Conservation (phyloP, 2,329 filamentous ascomycete genomes). For the Nemania sp. region DNA sequence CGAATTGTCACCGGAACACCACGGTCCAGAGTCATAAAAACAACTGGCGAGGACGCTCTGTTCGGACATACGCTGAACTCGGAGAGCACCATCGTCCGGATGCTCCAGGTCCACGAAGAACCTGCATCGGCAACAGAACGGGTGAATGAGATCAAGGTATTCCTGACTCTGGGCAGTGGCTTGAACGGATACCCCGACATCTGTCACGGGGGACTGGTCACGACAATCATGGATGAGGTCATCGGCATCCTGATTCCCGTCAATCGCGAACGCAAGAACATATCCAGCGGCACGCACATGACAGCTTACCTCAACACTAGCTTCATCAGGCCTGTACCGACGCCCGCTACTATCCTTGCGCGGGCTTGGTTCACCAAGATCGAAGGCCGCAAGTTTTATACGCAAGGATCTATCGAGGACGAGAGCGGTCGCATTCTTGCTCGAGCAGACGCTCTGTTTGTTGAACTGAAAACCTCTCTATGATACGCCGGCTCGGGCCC, state of each 20-base stretch:
- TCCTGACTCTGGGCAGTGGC: conserved; percentile 52
- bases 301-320: conserved; percentile 60
- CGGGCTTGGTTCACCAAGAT: conserved; percentile 49
- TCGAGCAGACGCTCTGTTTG: conserved; percentile 56
- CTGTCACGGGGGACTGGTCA: conserved; percentile 62
- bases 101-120: conserved; percentile 49
- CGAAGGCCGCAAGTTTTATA: conserved; percentile 59
- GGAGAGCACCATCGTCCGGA: conserved; percentile 51
- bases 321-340: conserved; percentile 57
- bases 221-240: conserved; percentile 62
- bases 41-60: conserved; percentile 54
- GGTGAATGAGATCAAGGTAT: conserved; percentile 40
- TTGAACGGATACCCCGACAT: conserved; percentile 59
- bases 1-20: conserved; percentile 28
- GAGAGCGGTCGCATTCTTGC: conserved; percentile 54
- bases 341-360: conserved; percentile 53
- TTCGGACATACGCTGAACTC: conserved; percentile 58
- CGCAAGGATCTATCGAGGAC: conserved; percentile 43
- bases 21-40: conserved; percentile 43
- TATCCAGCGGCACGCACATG: conserved; percentile 40
- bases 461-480: conserved; percentile 24
- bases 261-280: conserved; percentile 40
- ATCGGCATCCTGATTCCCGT: conserved; percentile 55
- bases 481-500: background rate
- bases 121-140: conserved; percentile 34